Conservation (phyloP, 169 alveolate species). For the Babesia microti region DNA sequence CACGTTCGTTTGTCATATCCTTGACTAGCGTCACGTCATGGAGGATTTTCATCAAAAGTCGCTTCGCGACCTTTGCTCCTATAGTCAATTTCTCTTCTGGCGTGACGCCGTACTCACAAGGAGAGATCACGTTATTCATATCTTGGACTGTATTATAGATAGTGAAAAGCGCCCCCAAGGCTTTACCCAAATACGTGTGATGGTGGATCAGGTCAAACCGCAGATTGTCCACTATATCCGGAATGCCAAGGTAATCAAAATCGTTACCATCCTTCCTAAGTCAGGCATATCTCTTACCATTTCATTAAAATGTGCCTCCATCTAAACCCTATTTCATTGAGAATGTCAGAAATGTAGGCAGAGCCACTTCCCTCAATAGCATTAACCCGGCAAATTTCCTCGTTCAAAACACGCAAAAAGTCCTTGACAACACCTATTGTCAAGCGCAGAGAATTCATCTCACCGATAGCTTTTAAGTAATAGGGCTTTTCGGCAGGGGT, state of each 20-base stretch:
- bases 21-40: conserved; percentile 62
- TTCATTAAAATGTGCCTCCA: neutral
- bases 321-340: conserved; percentile 25
- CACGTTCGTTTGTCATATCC: too few relatives aligned
- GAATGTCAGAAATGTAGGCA: conserved; percentile 13
- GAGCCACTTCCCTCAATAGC: neutral
- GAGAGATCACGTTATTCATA: conserved; percentile 52
- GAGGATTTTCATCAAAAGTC: conserved; percentile 53
- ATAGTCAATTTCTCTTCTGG: conserved; percentile 58
- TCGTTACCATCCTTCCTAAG: conserved; percentile 23
- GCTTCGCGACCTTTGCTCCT: conserved; percentile 65
- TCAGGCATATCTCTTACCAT: conserved; percentile 1
- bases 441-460: conserved; percentile 32
- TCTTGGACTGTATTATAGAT: conserved; percentile 53
- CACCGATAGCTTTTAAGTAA: conserved; percentile 27
- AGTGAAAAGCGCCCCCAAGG: conserved; percentile 53
- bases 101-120: conserved; percentile 67
- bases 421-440: conserved; percentile 32
- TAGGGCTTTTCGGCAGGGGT: too few relatives aligned
- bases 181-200: conserved; percentile 58
- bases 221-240: conserved; percentile 70
- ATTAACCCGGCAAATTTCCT: conserved; percentile 24
- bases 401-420: conserved; percentile 40
- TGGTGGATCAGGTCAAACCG: conserved; percentile 73
- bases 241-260: conserved; percentile 67